Percentiles rank a stretch among this genome's conserved stretches.
These are phyloP conservation scores for Pichia sp. DNA, from an alignment of 1,139 yeast genomes.

Conservation along the genomic window DNA sequence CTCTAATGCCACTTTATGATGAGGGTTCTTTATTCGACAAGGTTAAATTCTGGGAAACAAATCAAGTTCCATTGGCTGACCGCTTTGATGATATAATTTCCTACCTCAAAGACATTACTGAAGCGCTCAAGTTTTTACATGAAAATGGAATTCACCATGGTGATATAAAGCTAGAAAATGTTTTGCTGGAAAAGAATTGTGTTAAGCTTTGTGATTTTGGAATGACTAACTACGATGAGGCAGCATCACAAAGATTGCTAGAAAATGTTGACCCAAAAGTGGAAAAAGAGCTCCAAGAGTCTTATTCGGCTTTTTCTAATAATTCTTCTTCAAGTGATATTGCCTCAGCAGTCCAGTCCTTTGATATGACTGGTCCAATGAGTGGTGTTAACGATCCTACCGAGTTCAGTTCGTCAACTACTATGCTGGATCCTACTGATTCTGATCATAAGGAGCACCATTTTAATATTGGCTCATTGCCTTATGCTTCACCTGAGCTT, in stretches of 20 bases:
- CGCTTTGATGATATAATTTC: constrained; percentile 33
- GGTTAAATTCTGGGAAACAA: constrained; percentile 62
- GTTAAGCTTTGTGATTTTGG: constrained; percentile 83
- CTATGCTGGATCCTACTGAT: neutral
- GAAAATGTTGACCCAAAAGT: neutral
- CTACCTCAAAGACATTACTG: constrained; percentile 51
- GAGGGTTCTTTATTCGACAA: constrained; percentile 83
- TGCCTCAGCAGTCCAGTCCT: neutral
- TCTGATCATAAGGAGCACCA: constrained; percentile 30
- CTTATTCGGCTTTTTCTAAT: neutral
- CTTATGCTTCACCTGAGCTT: constrained; percentile 89
- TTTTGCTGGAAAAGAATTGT: constrained; percentile 48
- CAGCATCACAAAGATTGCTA: neutral
- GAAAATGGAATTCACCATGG: constrained; percentile 75
- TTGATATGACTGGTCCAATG: neutral
- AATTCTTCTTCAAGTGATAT: neutral
- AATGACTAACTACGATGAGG: constrained; percentile 41
- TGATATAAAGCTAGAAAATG: constrained; percentile 83
- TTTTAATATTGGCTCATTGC: constrained; percentile 68
- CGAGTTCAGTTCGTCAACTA: neutral
- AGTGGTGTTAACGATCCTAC: neutral
- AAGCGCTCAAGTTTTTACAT: constrained; percentile 71
- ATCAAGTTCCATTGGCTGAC: constrained; percentile 19
- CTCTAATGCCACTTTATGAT: constrained; percentile 64
- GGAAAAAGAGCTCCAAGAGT: neutral